A percentile compares a stretch with the other conserved stretches of the same genome.
Conservation (phyloP, 331 rosid species). For the Quercus lobata region DNA sequence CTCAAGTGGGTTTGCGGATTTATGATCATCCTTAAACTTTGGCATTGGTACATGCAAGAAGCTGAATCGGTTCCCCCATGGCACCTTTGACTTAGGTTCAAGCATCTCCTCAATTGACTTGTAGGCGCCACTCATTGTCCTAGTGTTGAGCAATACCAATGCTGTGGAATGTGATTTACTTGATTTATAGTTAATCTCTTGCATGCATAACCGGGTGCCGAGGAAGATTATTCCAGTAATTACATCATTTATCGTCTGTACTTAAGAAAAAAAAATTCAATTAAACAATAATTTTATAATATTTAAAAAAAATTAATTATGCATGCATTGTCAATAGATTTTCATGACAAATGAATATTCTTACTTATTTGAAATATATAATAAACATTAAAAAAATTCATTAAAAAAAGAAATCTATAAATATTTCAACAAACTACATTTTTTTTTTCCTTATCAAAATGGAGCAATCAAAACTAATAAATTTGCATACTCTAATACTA, state of each 20-base stretch:
- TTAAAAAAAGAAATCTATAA: too few species aligned
- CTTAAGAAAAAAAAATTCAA: neutral
- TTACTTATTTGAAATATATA: too few species aligned
- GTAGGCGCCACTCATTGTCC: constrained; percentile 27
- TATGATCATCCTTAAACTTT: constrained; percentile 23
- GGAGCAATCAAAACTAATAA: too few species aligned
- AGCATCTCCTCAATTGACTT: constrained; percentile 37
- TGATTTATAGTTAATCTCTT: constrained; percentile 25
- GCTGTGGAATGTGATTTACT: constrained; percentile 36
- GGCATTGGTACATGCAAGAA: constrained; percentile 46
- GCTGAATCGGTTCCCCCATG: constrained; percentile 49
- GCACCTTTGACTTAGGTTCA: constrained; percentile 15
- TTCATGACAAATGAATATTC: too few species aligned
- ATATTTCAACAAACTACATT: too few species aligned
- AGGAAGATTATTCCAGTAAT: constrained; percentile 42
- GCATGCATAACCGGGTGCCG: constrained; percentile 56
- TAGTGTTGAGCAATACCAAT: constrained; percentile 44
- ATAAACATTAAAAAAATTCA: too few species aligned
- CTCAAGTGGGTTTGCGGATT: constrained; percentile 34
- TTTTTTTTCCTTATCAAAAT: too few species aligned
- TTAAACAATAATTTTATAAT: neutral
- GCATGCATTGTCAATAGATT: too few species aligned
- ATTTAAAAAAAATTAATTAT: too few species aligned
- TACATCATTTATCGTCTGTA: constrained; percentile 55
- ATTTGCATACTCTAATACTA: too few species aligned